Evolutionary conservation across 768 basidiomycete genomes (phyloP), one percentile per base, ranked within the genome.

Genomic region (Daedaleopsis sinensis): DNA sequence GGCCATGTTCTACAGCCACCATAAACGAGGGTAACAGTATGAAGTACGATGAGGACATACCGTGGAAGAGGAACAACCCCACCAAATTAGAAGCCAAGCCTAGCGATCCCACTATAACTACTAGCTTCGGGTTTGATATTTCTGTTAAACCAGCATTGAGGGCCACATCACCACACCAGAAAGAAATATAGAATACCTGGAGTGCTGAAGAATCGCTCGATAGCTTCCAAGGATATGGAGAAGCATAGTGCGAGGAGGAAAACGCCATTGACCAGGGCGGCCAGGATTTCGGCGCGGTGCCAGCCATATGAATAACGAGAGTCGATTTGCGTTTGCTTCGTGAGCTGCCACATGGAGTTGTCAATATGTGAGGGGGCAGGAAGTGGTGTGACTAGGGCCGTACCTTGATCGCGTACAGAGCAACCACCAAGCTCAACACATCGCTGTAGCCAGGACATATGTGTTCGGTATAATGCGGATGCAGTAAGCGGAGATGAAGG

Each of bases 181-280:
- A 55, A 36, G 18, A 55, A 46, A 39, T 62, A 6, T 5, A 1
- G 68, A 80, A 53, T 64, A 91, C 95, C 93, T 65, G 90, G 89
- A 5, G 87, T 86, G 61, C 79, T 84, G 78, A 98, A 91, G 79
- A 98, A 94, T 43, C 97, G 85, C 64, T 92, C 87, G 49, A 98
- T 75, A 6, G 97, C 96, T 72, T 99, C 96, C 67, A 98, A 78
- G 49, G 84, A 88, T 65, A 99, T 98, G 6, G 95, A 94, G 76
- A 98, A 95, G 77, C 97, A 99, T 0, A 98, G 84, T 0, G 97
- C 97, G 46, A 98, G 83, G 7, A 99, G 84, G 79, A 98, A 98
- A 57, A 98, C 94, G 54, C 97, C 97, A 69, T 99, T 99, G 66
- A 98, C 78, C 48, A 98, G 81, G 0, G 97, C 97, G 21, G 95